Percentiles rank a stretch among this genome's conserved stretches.
These are phyloP conservation scores for Schizophyllum amplum DNA, from an alignment of 1,284 basidiomycete species.

Conservation along the genomic window DNA sequence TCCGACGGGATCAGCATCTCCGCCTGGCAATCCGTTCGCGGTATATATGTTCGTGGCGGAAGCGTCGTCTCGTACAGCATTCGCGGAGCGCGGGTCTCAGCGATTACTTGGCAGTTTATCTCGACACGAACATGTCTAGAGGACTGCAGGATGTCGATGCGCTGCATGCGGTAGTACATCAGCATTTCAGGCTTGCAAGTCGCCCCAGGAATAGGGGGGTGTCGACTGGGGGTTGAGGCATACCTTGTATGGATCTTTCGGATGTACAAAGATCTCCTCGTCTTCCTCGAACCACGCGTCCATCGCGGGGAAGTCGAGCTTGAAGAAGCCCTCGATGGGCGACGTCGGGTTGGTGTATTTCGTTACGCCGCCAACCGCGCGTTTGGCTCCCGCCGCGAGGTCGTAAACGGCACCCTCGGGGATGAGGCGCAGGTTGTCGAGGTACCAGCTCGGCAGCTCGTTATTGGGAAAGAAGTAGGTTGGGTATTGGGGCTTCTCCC, in stretches of 20 bases:
- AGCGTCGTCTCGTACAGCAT: conserved; percentile 54
- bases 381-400: conserved; percentile 33
- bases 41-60: conserved; percentile 52
- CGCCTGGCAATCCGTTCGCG: conserved; percentile 44
- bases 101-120: conserved; percentile 52
- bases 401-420: conserved; percentile 31
- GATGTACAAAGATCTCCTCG: conserved; percentile 50
- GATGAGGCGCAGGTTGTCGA: conserved; percentile 20
- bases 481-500: conserved; percentile 47
- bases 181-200: neutral
- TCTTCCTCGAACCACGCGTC: conserved; percentile 67
- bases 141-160: conserved; percentile 51
- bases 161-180: conserved; percentile 24
- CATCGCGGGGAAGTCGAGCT: conserved; percentile 39
- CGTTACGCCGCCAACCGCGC: conserved; percentile 33
- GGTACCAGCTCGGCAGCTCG: conserved; percentile 34
- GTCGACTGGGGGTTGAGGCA: neutral
- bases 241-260: conserved; percentile 65
- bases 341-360: conserved; percentile 27
- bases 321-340: conserved; percentile 38
- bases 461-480: conserved; percentile 41
- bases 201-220: neutral
- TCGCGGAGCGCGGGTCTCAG: conserved; percentile 44
- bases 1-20: conserved; percentile 42
- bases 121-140: conserved; percentile 55